Conservation (phyloP, 225 moss, liverwort and hornwort genomes). For the Bryoerythrophyllum caledonicum region DNA sequence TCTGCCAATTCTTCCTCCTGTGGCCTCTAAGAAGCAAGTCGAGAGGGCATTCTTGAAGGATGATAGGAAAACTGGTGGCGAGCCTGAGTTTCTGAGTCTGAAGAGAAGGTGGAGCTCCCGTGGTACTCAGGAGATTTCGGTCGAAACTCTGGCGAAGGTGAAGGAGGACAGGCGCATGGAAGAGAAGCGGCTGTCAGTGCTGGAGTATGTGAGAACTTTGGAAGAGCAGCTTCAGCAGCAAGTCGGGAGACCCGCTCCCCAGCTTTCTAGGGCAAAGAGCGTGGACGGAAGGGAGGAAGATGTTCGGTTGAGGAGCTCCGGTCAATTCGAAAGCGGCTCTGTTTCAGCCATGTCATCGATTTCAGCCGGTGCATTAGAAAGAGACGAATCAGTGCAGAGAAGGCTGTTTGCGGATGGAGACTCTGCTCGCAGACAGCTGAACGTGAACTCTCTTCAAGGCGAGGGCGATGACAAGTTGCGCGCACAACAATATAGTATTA, state of each 20-base stretch:
- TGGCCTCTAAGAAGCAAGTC: slow-evolving; percentile 2
- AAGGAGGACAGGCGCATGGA: slow-evolving; percentile 56
- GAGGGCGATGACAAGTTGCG: neutral
- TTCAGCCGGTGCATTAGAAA: neutral
- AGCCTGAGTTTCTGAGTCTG: slow-evolving; percentile 26
- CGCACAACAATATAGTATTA: neutral
- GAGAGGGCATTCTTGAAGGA: slow-evolving; percentile 10
- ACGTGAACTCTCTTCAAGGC: neutral
- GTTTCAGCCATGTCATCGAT: neutral
- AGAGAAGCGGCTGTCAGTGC: slow-evolving; percentile 66
- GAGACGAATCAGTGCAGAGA: slow-evolving; percentile 32
- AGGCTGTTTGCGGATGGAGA: slow-evolving; percentile 22
- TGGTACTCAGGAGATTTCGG: slow-evolving; percentile 18
- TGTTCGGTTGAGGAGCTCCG: slow-evolving; percentile 11
- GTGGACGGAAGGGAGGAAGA: slow-evolving; percentile 22
- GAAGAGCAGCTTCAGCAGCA: slow-evolving; percentile 72
- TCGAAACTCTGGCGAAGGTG: slow-evolving; percentile 28
- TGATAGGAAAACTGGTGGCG: slow-evolving; percentile 15
- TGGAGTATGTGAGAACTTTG: slow-evolving; percentile 79
- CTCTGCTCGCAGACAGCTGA: neutral
- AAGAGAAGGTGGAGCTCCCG: slow-evolving; percentile 34
- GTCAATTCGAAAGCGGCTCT: slow-evolving; percentile 18
- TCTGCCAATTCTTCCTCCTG: slow-evolving; percentile 1
- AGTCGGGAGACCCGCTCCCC: slow-evolving; percentile 36
- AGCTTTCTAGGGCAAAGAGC: slow-evolving; percentile 29